Evolutionary conservation across 441 rosid species (phyloP).

Genomic region (Adansonia gregorii): DNA sequence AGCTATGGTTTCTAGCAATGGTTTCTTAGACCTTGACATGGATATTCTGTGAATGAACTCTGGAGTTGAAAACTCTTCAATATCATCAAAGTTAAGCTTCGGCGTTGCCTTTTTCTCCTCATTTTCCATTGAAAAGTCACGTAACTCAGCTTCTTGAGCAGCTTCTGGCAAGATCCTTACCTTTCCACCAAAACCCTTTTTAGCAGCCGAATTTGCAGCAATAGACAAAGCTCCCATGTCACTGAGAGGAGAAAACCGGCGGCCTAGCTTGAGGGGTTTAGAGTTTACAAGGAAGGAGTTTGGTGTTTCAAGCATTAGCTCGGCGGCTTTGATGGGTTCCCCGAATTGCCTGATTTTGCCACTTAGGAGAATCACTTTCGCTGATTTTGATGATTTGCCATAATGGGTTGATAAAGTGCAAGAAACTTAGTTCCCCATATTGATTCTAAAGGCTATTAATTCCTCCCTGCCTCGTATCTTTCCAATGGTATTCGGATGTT

Average conservation of each 20-base stretch:
- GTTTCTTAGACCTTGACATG: conserved; percentile 41
- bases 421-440: conserved; percentile 73
- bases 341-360: conserved; percentile 55
- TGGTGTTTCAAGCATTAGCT: conserved; percentile 76
- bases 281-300: conserved; percentile 64
- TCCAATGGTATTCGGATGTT: too few relatives aligned
- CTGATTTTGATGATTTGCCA: conserved; percentile 37
- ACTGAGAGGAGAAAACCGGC: conserved; percentile 55
- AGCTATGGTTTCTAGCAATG: conserved; percentile 38
- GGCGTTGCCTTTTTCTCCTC: conserved; percentile 23
- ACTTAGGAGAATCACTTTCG: conserved; percentile 60
- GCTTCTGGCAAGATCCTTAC: conserved; percentile 48
- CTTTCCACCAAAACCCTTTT: conserved; percentile 37
- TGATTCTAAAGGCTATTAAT: neutral
- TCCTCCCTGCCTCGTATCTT: too few relatives aligned
- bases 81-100: conserved; percentile 59
- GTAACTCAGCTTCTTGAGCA: neutral
- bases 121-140: neutral
- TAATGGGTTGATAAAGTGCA: conserved; percentile 43
- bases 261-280: conserved; percentile 52
- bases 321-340: conserved; percentile 64
- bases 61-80: conserved; percentile 60
- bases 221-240: conserved; percentile 53
- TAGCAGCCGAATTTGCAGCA: conserved; percentile 39
- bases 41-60: conserved; percentile 64